These are phyloP conservation scores for Ustilago esculenta DNA, from an alignment of 1,284 basidiomycete genomes.

Conservation along the genomic window DNA sequence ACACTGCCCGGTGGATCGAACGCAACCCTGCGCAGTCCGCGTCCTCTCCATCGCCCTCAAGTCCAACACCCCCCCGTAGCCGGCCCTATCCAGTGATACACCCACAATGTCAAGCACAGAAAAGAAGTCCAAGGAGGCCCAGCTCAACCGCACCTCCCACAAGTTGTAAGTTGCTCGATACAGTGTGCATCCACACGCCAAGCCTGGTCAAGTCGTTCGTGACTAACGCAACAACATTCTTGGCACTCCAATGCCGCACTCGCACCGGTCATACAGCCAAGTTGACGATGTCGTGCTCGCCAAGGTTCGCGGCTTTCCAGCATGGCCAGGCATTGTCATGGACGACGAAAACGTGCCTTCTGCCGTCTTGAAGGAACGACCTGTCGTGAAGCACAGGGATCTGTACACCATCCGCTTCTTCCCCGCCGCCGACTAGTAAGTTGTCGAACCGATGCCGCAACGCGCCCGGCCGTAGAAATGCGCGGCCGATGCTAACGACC, in stretches of 20 bases:
- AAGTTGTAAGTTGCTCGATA: conserved; percentile 22
- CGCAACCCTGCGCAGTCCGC: not conserved
- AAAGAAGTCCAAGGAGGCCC: conserved; percentile 45
- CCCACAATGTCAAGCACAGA: conserved; percentile 37
- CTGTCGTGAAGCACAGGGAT: conserved; percentile 75
- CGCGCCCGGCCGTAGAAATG: no score
- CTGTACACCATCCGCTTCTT: conserved; percentile 87
- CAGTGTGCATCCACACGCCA: no score
- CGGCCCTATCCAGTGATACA: no score
- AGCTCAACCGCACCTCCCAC: conserved; percentile 35
- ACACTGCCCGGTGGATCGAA: no score
- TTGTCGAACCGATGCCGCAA: conserved; percentile 46
- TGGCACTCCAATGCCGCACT: not conserved
- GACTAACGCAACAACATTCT: conserved; percentile 2
- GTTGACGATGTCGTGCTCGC: conserved; percentile 84
- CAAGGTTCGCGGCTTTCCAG: conserved; percentile 90
- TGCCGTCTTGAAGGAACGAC: conserved; percentile 76
- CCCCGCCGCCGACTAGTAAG: conserved; percentile 89
- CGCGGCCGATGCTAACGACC: no score
- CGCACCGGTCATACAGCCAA: conserved; percentile 18
- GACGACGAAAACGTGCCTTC: conserved; percentile 76
- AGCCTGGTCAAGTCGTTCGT: not conserved
- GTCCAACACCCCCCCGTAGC: no score
- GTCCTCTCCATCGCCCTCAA: no score
- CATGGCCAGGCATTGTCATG: conserved; percentile 89